A percentile compares a stretch with the other conserved stretches of the same genome.
These are phyloP conservation scores for Yamadazyma membranifaciens DNA, from an alignment of 1,139 yeast species.

Conservation along the genomic window DNA sequence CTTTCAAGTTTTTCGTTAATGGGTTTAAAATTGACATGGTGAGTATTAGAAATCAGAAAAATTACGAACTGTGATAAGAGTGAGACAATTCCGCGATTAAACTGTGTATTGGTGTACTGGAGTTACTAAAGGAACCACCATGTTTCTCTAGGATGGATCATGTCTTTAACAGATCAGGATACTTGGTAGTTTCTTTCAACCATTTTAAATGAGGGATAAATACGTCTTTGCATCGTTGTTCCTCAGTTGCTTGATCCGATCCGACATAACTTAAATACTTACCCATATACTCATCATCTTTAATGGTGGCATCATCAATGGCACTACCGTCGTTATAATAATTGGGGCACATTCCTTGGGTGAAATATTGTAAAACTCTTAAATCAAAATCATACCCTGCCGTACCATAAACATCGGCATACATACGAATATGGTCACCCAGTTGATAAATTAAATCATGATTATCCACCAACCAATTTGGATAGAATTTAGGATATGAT, in stretches of 20 bases:
- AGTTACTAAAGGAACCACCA: too few species aligned
- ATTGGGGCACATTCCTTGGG: conserved; percentile 38
- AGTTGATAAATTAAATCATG: conserved; percentile 42
- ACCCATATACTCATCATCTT: conserved; percentile 33
- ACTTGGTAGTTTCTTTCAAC: conserved; percentile 33
- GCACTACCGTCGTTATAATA: conserved; percentile 35
- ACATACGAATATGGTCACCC: conserved; percentile 47
- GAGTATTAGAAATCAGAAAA: not conserved
- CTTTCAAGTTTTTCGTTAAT: conserved; percentile 40
- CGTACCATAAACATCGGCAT: conserved; percentile 36
- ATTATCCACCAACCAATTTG: conserved; percentile 46
- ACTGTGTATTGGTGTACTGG: too few species aligned
- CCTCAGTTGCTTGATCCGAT: conserved; percentile 23
- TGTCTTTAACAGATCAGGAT: conserved; percentile 12
- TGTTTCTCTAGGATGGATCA: not conserved
- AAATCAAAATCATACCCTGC: conserved; percentile 56
- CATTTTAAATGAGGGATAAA: conserved; percentile 41
- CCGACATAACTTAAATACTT: conserved; percentile 28
- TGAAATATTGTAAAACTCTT: conserved; percentile 34
- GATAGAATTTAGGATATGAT: conserved; percentile 64
- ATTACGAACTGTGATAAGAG: not conserved
- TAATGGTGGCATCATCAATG: conserved; percentile 21
- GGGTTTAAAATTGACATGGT: conserved; percentile 27
- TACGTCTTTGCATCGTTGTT: conserved; percentile 33
- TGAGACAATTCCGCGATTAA: not conserved